Evolutionary conservation across 371 early-diverging fungal genomes (phyloP), one percentile per base, ranked within the genome.

Genomic region (Modicella reniformis): DNA sequence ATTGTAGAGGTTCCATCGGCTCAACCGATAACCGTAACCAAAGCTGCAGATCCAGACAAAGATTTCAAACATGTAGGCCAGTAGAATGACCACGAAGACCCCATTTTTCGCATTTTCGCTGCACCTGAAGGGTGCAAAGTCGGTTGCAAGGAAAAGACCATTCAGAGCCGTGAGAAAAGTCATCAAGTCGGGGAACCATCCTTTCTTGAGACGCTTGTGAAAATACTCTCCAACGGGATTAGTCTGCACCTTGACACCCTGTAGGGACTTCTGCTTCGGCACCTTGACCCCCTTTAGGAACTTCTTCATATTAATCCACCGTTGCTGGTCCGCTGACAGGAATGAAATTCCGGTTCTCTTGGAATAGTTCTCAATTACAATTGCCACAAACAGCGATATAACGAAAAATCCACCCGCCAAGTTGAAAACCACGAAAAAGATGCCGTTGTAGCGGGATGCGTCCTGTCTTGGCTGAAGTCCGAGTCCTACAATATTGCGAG

Each of bases 261-360:
- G 66, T 44, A 1, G 87, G 87, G 0, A 58, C 59, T 32, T 81
- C 83, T 12, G 55, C 17, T 86, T 88, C 33, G 87, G 85, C 44
- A 91, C 91, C 32, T 82, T 80, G 59, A 90, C 86, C 33, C 84
- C 85, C 28, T 85, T 84, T 0, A 92, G 72, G 26, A 89, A 82
- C 61, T 89, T 90, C 62, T 88, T 86, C 52, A 92, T 70, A 74
- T 92, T 91, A 52, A 89, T 75, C 91, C 91, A 92, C 49, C 89
- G 84, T 29, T 87, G 82, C 66, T 92, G 92, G 59, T 92, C 88
- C 6, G 84, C 84, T 0, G 92, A 91, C 55, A 91, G 69, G 72
- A 86, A 89, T 0, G 91, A 89, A 9, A 85, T 85, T 5, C 91
- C 91, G 25, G 87, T 89, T 62, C 88, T 81, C 53, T 81, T 84